Percentiles rank a stretch among this genome's conserved stretches.
These are phyloP conservation scores for Xanthoconium purpureum DNA, from an alignment of 768 basidiomycete species.

Conservation along the genomic window DNA sequence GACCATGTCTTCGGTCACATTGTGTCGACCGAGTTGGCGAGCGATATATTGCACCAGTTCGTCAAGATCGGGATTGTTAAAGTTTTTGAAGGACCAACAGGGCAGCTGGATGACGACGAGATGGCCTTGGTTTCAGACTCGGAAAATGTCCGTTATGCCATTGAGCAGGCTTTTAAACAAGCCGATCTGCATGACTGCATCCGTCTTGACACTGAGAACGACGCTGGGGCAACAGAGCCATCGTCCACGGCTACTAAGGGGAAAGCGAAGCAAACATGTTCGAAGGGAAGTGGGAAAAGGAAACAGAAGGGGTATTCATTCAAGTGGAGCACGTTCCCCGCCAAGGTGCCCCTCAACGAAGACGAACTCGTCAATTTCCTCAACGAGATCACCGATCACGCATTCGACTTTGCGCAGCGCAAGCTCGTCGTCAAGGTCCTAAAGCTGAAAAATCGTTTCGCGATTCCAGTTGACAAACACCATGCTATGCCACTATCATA, in stretches of 20 bases:
- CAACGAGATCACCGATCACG: slow-evolving; percentile 2
- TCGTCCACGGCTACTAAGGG: neutral
- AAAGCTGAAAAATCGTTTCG: neutral
- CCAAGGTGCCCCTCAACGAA: neutral
- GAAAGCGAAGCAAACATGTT: neutral
- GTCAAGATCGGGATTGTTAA: neutral
- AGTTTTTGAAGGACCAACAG: neutral
- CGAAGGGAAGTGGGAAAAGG: neutral
- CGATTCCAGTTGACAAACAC: neutral
- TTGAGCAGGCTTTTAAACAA: neutral
- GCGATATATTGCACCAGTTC: neutral
- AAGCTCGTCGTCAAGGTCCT: neutral
- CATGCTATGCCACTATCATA: neutral
- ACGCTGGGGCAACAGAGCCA: neutral
- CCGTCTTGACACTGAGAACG: neutral
- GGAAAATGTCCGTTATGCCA: neutral
- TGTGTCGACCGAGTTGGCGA: neutral
- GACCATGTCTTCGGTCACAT: slow-evolving; percentile 5
- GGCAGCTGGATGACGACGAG: neutral
- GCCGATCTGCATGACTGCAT: neutral
- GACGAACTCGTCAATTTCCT: slow-evolving; percentile 7
- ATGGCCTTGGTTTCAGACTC: neutral
- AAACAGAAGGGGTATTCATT: slow-evolving; percentile 1
- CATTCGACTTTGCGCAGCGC: neutral
- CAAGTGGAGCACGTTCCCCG: slow-evolving; percentile 4